Conservation (phyloP, 768 basidiomycete species). For the Mycena pura region DNA sequence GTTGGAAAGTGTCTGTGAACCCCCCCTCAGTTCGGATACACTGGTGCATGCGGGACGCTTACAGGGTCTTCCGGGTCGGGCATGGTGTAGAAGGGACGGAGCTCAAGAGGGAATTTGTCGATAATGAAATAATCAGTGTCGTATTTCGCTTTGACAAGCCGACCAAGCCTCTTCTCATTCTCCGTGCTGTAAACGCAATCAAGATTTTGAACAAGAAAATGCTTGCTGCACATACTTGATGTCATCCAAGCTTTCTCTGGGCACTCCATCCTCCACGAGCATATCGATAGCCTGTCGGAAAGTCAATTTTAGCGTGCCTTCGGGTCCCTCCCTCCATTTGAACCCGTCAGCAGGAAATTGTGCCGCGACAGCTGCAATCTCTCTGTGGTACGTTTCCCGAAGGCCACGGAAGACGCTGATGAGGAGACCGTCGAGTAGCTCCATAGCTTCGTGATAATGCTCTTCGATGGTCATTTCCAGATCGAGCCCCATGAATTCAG, state of each 20-base stretch:
- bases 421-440: constrained; percentile 87
- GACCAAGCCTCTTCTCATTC: constrained; percentile 93
- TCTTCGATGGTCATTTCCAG: constrained; percentile 99
- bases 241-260: constrained; percentile 82
- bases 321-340: constrained; percentile 90
- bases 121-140: constrained; percentile 99
- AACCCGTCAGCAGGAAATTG: constrained; percentile 98
- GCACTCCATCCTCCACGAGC: constrained; percentile 85
- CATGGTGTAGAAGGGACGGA: constrained; percentile 99
- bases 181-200: constrained; percentile 68
- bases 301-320: constrained; percentile 84
- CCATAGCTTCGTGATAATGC: constrained; percentile 98
- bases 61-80: constrained; percentile 92
- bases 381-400: constrained; percentile 74
- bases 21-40: constrained; percentile 8
- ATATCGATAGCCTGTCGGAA: constrained; percentile 90
- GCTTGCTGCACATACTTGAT: constrained; percentile 67
- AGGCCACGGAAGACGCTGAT: constrained; percentile 87
- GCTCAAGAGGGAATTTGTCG: constrained; percentile 96
- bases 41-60: constrained; percentile 34
- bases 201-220: constrained; percentile 11
- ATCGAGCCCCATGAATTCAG: constrained; percentile 98
- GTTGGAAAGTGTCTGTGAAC: constrained; percentile 81
- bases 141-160: constrained; percentile 90
- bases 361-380: constrained; percentile 80